Conservation (phyloP, 352 stramenopile genomes). For the Phytophthora tentaculata region DNA sequence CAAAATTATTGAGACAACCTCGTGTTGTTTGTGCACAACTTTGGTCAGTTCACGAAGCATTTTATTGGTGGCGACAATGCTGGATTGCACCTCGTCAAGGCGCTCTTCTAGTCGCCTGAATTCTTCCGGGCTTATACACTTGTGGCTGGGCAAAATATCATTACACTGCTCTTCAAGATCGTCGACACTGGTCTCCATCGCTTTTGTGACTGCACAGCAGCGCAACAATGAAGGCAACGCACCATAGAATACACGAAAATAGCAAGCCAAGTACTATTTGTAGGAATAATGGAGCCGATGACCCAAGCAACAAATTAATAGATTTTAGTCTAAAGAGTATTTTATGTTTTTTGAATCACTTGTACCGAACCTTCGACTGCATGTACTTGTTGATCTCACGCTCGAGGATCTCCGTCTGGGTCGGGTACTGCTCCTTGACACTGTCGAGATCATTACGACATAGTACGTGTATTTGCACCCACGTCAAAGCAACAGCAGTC, state of each 20-base stretch:
- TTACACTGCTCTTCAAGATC: slow-evolving; percentile 5
- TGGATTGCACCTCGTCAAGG: slow-evolving; percentile 16
- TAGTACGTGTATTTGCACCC: slow-evolving; percentile 79
- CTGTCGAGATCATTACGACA: slow-evolving; percentile 63
- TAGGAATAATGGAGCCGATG: background rate
- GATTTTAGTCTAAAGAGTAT: too few relatives aligned
- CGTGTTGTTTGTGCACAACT: slow-evolving; percentile 9
- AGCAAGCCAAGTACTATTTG: background rate
- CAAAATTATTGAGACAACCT: background rate
- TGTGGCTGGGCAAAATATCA: background rate
- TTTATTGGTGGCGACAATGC: slow-evolving; percentile 7
- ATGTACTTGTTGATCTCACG: slow-evolving; percentile 79
- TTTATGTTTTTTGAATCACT: too few relatives aligned
- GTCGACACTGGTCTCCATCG: slow-evolving; percentile 2
- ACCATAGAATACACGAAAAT: background rate
- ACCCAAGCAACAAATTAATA: too few relatives aligned
- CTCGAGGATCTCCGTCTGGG: slow-evolving; percentile 61
- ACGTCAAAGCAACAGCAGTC: slow-evolving; percentile 70
- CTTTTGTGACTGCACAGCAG: background rate
- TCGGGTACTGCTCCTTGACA: slow-evolving; percentile 68
- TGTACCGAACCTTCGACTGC: slow-evolving; percentile 66
- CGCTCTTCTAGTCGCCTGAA: slow-evolving; percentile 13
- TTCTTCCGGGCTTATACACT: slow-evolving; percentile 3
- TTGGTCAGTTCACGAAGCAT: slow-evolving; percentile 19
- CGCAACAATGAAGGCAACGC: background rate